phyloP scores from a whole-genome alignment of 768 basidiomycete species.

The Boletales sp. region DNA sequence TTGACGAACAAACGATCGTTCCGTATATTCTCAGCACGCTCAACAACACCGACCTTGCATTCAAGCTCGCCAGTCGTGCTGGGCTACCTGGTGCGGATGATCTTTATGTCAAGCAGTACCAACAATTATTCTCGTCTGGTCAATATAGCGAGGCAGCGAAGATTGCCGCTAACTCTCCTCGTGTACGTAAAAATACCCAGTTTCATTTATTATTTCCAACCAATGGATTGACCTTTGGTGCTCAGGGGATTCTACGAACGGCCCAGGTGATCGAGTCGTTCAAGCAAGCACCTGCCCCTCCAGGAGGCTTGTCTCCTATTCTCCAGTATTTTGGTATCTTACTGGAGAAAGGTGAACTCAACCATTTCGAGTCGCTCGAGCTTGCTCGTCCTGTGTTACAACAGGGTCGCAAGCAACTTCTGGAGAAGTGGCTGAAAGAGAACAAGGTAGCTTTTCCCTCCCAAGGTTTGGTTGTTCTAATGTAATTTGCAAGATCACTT shows the following conservation, averaged over 20 bases:
- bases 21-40: conserved; percentile 92
- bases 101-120: conserved; percentile 91
- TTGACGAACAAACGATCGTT: conserved; percentile 94
- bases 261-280: conserved; percentile 95
- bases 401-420: conserved; percentile 92
- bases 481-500: conserved; percentile 67
- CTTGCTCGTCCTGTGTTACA: conserved; percentile 93
- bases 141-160: conserved; percentile 95
- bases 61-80: conserved; percentile 94
- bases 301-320: conserved; percentile 91
- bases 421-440: conserved; percentile 99
- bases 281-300: conserved; percentile 89
- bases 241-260: conserved; percentile 89
- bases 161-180: conserved; percentile 94
- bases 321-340: conserved; percentile 98
- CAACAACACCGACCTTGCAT: conserved; percentile 96
- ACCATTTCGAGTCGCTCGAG: conserved; percentile 93
- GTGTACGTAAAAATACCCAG: conserved; percentile 44
- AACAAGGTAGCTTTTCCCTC: conserved; percentile 66
- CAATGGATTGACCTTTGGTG: conserved; percentile 1
- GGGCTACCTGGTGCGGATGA: conserved; percentile 98
- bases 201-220: not conserved
- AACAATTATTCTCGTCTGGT: conserved; percentile 82
- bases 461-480: conserved; percentile 13
- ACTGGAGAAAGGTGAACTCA: conserved; percentile 97